Base-by-base conservation (phyloP, 306 rosid species). In the Casuarina glauca region DNA sequence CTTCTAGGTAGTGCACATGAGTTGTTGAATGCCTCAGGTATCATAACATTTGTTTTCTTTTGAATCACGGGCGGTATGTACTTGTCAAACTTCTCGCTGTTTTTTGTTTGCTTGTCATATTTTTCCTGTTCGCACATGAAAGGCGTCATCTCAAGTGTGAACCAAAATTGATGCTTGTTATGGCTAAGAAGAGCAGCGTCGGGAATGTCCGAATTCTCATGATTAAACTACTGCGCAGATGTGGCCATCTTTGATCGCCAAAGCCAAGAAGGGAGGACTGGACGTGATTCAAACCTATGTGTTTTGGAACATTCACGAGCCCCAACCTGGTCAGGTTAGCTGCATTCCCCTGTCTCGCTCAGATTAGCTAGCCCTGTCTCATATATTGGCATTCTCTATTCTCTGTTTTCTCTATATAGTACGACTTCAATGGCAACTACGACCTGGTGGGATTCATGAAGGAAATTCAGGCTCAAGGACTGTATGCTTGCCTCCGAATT, bases 271-370 rank as follows among this genome's bases (percentile, higher is more conserved):
- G 78, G 99, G 99, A 36, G 99, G 97, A 3, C 1, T 95, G 61
- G 96, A 92, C n/a, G 97, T 91, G 16, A 93, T 95, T 75, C 96
- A 95, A 68, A 93, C 99, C 20, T 93, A 95, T 63, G 97, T 95
- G 57, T 95, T 95, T 78, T 93, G 99, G 99, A 91, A 95, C 83
- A 68, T 89, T 13, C 97, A 95, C 63, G 97, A 95, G 68, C 96
- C 92, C 43, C 89, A 79, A 62, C 91, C 83, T 5, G 93, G 93
- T 70, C 68, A 71, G 80, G 91, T 87, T 7, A 66, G 35, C 42
- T 8, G 4, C 9, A 38, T 17, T 6, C 9, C 26, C 2, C 1
- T 63, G 3, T 63, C 50, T 16, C 38, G 41, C 50, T 32, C 12
- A 2, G 9, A 45, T 7, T 48, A 26, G 32, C 32, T 26, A 26